Base-by-base conservation (phyloP, 805 yeast genomes). In the Kluyveromyces dobzhanskii region DNA sequence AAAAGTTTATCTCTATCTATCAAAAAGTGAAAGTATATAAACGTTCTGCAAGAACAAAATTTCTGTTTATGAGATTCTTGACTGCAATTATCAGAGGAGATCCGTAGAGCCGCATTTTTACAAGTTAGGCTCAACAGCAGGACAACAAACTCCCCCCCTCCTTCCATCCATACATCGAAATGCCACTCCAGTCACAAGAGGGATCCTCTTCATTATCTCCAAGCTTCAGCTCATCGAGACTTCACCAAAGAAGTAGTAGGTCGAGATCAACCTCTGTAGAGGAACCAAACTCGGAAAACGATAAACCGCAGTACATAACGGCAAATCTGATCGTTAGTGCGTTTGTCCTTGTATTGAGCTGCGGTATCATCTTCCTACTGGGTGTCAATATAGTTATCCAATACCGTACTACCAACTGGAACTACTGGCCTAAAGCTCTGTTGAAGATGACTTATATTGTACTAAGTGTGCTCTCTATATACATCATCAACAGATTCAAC, bases 361-460 rank as follows among this genome's bases (percentile, higher is more conserved):
- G 56, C 14, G 44, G 48, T 5, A 10, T 54, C 8, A 57, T 59
- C 27, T 61, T 64, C 44, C 42, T 62, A 3, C 46, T 64, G 13
- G 65, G 64, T 10, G 61, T 62, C 5, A 53, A 61, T 37, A 54
- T 61, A 30, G 52, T 62, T 30, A 55, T 64, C 32, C 59, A 62
- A 30, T 45, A 54, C 21, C 56, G 67, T 44, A 62, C 67, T 4
- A 44, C 62, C 27, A 50, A 53, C 13, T 47, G 49, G 13, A 50
- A 45, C 11, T 41, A 41, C 19, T 37, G 37, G 4, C 23, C 40
- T 1, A 44, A 45, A 6, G 39, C 44, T 38, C 33, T 44, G 5
- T 37, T 41, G 17, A 54, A 54, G 17, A 41, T 47, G 2, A 21
- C 33, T 17, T 46, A 44, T 32, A 49, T 56, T 18, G 41, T 44